Conservation (phyloP, 2,329 filamentous ascomycete genomes). For the Cladobotryum protrusum region DNA sequence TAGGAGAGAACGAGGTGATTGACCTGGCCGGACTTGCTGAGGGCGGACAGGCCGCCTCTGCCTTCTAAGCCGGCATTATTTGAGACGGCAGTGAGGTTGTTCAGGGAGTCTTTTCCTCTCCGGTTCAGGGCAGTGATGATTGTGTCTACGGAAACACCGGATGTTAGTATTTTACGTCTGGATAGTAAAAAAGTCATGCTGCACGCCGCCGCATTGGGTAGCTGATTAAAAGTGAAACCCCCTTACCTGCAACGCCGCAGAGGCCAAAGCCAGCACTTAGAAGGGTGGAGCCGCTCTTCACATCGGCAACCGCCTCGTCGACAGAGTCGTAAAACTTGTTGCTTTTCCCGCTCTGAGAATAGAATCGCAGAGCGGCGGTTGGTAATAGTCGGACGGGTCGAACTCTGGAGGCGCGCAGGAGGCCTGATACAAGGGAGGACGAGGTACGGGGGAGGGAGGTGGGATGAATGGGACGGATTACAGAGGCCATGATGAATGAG, state of each 20-base stretch:
- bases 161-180: not conserved
- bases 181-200: too few species aligned
- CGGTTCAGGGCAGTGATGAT: slow-evolving; percentile 62
- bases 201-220: too few species aligned
- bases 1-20: slow-evolving; percentile 68
- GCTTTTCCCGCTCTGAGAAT: slow-evolving; percentile 18
- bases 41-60: slow-evolving; percentile 60
- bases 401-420: not conserved
- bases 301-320: slow-evolving; percentile 62
- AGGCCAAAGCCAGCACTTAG: slow-evolving; percentile 78
- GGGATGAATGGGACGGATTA: slow-evolving; percentile 8
- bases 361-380: not conserved
- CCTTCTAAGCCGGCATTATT: slow-evolving; percentile 73
- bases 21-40: slow-evolving; percentile 64
- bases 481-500: slow-evolving; percentile 6
- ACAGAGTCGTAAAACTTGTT: slow-evolving; percentile 51
- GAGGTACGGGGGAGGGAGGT: not conserved
- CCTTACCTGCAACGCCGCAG: slow-evolving; percentile 67
- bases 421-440: slow-evolving; percentile 1
- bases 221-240: slow-evolving; percentile 16
- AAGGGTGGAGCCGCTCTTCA: slow-evolving; percentile 63
- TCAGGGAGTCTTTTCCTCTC: slow-evolving; percentile 53
- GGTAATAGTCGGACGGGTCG: not conserved
- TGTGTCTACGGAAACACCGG: slow-evolving; percentile 45
- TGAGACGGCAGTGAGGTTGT: slow-evolving; percentile 67